Base-by-base conservation (phyloP, 1,284 basidiomycete species). In the Naganishia sp. region DNA sequence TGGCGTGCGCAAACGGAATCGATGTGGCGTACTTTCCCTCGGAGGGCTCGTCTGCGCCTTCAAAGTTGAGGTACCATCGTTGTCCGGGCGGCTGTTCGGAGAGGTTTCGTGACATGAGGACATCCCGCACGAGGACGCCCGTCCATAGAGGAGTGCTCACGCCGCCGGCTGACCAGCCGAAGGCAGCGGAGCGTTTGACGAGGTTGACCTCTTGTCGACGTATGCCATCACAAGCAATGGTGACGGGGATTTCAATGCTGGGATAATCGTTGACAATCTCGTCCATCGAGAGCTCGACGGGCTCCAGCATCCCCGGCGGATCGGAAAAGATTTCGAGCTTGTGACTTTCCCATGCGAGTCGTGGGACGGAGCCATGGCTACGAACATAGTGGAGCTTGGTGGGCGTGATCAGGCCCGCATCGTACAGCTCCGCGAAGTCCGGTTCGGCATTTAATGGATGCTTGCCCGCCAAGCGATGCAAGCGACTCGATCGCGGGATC, bases 1-100 rank as follows among this genome's bases (percentile, higher is more conserved):
- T 57, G 2, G 66, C 70, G 50, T 71, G 65, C 6, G 65, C 55
- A 42, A 71, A 56, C 9, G 70, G 68, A 9, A 71, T 68, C 25
- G 68, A 71, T 2, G 70, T 71, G 1, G 68, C 63, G 39, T 71
- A 71, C 48, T 54, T 67, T 23, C 70, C 70, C 54, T 71, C 70
- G 9, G 66, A 68, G 0, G 70, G 70, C 33, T 68, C 57, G 45
- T 71, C 70, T 2, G 70, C 65, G 23, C 70, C 70, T 54, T 69
- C 70, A 25, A 64, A 67, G 39, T 70, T 55, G 9, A 70, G 56
- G 45, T 68, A 68, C 67, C 59, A 66, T 21, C 59, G 45, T 21
- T 68, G 60, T 4, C 42, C 49, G 10, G 42, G 48, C 10, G 64
- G 64, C 23, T 53, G 53, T 10, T 64, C 63, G 18, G 45, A 21